Evolutionary conservation across 1,284 basidiomycete genomes (phyloP).

Genomic region (Meripilus lineatus): DNA sequence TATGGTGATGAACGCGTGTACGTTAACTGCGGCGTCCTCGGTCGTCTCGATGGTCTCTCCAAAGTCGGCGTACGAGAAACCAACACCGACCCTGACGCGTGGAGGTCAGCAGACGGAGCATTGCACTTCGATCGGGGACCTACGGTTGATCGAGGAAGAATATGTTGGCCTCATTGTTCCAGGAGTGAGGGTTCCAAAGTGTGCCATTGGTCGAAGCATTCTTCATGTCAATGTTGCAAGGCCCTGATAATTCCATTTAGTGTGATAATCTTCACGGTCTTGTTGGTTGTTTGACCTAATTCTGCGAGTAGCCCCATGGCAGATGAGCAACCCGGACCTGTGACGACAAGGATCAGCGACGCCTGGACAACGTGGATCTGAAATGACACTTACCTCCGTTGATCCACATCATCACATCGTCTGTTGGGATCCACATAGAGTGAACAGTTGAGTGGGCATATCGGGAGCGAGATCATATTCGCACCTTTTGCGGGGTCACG

Average conservation of each 20-base stretch:
- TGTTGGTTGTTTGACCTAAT: conserved; percentile 36
- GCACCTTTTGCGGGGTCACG: conserved; percentile 51
- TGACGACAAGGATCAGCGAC: neutral
- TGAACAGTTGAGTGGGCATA: too few relatives aligned
- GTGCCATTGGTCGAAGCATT: conserved; percentile 44
- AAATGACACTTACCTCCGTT: conserved; percentile 45
- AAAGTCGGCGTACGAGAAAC: conserved; percentile 57
- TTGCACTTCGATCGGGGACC: too few relatives aligned
- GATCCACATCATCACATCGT: conserved; percentile 71
- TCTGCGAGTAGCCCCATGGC: conserved; percentile 55
- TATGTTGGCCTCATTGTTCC: conserved; percentile 64
- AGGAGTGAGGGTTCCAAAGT: conserved; percentile 57
- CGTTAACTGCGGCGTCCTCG: conserved; percentile 68
- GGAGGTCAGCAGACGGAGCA: neutral
- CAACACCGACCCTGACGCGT: conserved; percentile 55
- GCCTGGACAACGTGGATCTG: conserved; percentile 5
- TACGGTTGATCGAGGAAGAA: conserved; percentile 70
- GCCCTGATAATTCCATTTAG: too few relatives aligned
- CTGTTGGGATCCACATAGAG: conserved; percentile 19
- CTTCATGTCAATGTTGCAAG: conserved; percentile 51
- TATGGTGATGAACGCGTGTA: conserved; percentile 67
- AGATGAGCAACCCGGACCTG: conserved; percentile 63
- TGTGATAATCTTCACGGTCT: too few relatives aligned
- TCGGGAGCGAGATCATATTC: neutral
- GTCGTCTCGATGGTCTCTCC: conserved; percentile 57